phyloP scores from a whole-genome alignment of 306 rosid genomes.

The Casuarina equisetifolia region DNA sequence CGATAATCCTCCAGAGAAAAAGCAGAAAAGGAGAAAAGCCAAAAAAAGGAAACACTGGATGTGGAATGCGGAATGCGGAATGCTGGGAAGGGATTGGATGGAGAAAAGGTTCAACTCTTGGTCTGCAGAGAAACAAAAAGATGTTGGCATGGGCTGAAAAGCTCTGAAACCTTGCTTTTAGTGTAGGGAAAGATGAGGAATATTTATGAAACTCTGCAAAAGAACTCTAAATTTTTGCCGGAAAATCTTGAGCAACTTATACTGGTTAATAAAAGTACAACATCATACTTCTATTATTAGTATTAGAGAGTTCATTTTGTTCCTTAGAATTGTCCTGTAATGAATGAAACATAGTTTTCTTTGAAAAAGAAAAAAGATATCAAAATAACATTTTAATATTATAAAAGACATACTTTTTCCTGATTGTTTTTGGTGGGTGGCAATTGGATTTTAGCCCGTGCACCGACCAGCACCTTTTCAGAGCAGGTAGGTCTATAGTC shows the following conservation, averaged over 20 bases:
- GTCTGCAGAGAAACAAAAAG: conserved; percentile 20
- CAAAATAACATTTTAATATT: no score
- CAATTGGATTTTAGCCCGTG: conserved; percentile 33
- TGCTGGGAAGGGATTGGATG: conserved; percentile 17
- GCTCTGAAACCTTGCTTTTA: conserved; percentile 16
- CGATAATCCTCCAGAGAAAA: background rate
- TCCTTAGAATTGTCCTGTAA: no score
- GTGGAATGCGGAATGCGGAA: no score
- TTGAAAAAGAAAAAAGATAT: no score
- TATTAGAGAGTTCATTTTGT: no score
- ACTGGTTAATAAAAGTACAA: no score
- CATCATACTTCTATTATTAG: no score
- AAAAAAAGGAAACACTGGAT: conserved; percentile 1
- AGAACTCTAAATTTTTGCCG: background rate
- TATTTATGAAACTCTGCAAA: background rate
- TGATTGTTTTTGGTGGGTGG: conserved; percentile 31
- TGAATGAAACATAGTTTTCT: no score
- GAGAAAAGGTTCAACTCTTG: conserved; percentile 1
- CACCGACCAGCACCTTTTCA: conserved; percentile 47
- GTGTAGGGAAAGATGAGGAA: background rate
- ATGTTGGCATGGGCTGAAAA: conserved; percentile 29
- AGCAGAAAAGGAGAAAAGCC: background rate
- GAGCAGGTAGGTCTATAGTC: conserved; percentile 13
- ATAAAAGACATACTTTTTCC: no score
- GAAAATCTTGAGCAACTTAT: no score